Percentiles rank a stretch among this genome's conserved stretches.
These are phyloP conservation scores for Aureobasidium vineae DNA, from an alignment of 2,329 filamentous ascomycete genomes.

Conservation along the genomic window DNA sequence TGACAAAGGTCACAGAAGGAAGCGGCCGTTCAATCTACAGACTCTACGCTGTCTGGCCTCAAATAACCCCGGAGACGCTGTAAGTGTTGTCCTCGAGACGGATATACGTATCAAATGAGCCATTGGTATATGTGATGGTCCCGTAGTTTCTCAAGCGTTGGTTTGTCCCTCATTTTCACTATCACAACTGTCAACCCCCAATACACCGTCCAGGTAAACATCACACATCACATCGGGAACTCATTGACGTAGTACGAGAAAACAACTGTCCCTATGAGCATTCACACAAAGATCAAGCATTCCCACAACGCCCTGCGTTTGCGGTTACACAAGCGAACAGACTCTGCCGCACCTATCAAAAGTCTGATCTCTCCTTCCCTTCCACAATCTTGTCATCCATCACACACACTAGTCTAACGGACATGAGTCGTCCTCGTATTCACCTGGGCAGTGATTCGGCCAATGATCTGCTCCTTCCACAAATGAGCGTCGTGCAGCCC, in stretches of 20 bases:
- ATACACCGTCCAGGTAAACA: no score
- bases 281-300: not conserved
- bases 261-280: not conserved
- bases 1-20: not conserved
- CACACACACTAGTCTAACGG: not conserved
- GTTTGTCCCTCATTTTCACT: no score
- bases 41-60: not conserved
- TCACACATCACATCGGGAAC: no score
- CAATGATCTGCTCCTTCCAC: not conserved
- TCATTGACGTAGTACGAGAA: not conserved
- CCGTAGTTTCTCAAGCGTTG: no score
- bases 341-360: not conserved
- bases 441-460: not conserved
- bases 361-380: not conserved
- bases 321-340: constrained; percentile 9
- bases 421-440: not conserved
- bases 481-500: not conserved
- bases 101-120: not conserved
- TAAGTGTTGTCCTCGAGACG: not conserved
- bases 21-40: not conserved
- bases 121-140: no score
- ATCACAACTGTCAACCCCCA: no score
- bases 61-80: not conserved
- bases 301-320: not conserved
- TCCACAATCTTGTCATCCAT: not conserved